These are phyloP conservation scores for Cutaneotrichosporon curvatum DNA, from an alignment of 1,284 basidiomycete genomes.

Conservation along the genomic window DNA sequence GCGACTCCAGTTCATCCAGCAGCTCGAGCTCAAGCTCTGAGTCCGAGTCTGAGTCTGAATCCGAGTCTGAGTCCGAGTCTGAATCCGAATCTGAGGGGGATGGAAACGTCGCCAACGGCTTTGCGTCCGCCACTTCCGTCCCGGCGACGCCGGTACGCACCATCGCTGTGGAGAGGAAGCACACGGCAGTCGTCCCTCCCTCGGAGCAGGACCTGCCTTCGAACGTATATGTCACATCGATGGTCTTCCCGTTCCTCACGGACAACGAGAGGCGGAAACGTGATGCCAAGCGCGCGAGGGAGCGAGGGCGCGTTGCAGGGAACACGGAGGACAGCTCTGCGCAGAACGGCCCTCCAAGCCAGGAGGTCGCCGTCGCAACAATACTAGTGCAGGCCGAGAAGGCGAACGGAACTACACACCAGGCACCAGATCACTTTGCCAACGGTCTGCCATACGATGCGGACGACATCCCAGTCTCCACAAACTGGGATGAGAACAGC, in stretches of 20 bases:
- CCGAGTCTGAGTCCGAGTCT: no score
- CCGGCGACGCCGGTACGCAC: slow-evolving; percentile 11
- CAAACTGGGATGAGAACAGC: neutral
- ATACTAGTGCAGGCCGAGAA: no score
- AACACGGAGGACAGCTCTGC: no score
- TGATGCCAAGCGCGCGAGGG: slow-evolving; percentile 2
- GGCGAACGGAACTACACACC: no score
- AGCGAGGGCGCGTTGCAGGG: neutral
- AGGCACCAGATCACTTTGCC: neutral
- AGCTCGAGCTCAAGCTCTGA: neutral
- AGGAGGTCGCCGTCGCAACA: no score
- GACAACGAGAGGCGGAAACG: slow-evolving; percentile 8
- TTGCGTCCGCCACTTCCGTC: neutral
- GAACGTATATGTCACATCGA: slow-evolving; percentile 37
- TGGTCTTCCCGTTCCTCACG: slow-evolving; percentile 20
- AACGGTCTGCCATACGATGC: neutral
- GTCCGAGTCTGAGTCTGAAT: neutral
- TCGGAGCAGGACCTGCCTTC: slow-evolving; percentile 27
- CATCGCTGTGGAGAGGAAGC: neutral
- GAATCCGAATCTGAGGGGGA: neutral
- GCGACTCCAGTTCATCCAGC: neutral
- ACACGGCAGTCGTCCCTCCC: slow-evolving; percentile 17
- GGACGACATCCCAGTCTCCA: neutral
- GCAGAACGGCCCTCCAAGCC: no score
- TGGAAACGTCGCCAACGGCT: neutral